Base-by-base conservation (phyloP, 768 basidiomycete species). In the Termitomyces sp. region DNA sequence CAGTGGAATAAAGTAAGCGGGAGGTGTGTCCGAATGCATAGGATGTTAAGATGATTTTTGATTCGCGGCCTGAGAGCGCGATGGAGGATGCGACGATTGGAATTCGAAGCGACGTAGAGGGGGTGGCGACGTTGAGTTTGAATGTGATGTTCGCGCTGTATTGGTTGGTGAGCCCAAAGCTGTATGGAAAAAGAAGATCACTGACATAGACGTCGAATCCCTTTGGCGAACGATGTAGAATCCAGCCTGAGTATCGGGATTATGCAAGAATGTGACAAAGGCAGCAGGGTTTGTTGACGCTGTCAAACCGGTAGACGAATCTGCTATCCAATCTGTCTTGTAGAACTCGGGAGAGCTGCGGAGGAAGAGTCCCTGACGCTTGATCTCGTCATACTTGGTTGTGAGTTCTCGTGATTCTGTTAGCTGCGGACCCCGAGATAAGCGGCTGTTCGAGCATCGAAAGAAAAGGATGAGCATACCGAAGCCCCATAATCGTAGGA, bases 401-500 rank as follows among this genome's bases (percentile, higher is more conserved):
- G 82, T 82, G 39, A 92, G 64, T 15, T 78, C 78, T 22, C 91
- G 79, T 22, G 78, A 79, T 71, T 94, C 91, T 18, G 81, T 71
- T 49, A 90, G 81, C 71, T 80, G 55, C 11, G 29, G 1, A 38
- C 13, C 18, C 11, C 16, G 16, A 3, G 1, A 25, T 43, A 6
- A 48, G 7, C 7, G 12, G 10, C 23, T 32, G n/a, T 18, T 7
- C n/a, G n/a, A n/a, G 44, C n/a, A 36, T n/a, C 10, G 13, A 39
- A 31, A 5, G 20, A 38, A 36, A 39, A 18, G 0, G 12, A 5
- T 13, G 6, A 16, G 10, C 50, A 22, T 59, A 80, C 79, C 23
- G 86, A 70, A 40, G 84, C 77, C 18, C 90, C 91, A 53, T 94
- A 94, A 69, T 94, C 91, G 52, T 94, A 94, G 23, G 88, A 90